A percentile compares a stretch with the other conserved stretches of the same genome.
phyloP scores from a whole-genome alignment of 1,139 yeast species.

The Candida freyschussii region DNA sequence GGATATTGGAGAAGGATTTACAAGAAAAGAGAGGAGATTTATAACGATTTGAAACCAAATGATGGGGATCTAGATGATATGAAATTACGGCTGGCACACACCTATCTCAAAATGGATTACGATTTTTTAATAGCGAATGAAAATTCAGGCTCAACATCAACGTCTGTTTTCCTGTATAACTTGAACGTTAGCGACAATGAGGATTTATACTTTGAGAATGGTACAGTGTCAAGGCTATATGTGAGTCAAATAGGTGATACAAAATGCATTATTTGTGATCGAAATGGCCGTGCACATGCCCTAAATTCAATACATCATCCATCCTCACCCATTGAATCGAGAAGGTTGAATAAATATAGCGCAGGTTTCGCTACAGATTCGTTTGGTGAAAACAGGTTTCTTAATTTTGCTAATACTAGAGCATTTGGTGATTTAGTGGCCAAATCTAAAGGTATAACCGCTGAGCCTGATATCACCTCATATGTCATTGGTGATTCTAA shows the following conservation, averaged over 20 bases:
- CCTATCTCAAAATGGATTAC: conserved; percentile 59
- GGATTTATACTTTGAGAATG: conserved; percentile 63
- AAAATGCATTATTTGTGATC: conserved; percentile 75
- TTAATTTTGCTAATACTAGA: conserved; percentile 81
- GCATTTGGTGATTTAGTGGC: conserved; percentile 85
- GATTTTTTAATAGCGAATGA: conserved; percentile 30
- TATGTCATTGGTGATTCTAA: conserved; percentile 54
- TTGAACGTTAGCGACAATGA: conserved; percentile 32
- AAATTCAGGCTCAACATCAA: conserved; percentile 77
- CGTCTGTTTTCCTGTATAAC: conserved; percentile 65
- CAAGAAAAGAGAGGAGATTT: conserved; percentile 41
- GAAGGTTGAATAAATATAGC: conserved; percentile 64
- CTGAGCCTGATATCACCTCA: conserved; percentile 86
- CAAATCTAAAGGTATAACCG: conserved; percentile 78
- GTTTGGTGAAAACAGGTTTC: conserved; percentile 85
- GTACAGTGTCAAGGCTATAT: conserved; percentile 63
- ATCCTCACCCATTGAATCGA: conserved; percentile 70
- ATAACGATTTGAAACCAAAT: conserved; percentile 38
- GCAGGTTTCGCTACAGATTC: conserved; percentile 81
- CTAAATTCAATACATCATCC: conserved; percentile 86
- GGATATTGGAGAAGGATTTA: conserved; percentile 88
- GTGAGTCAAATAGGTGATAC: conserved; percentile 97
- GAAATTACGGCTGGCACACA: conserved; percentile 53
- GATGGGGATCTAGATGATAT: conserved; percentile 46
- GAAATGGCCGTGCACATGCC: conserved; percentile 71